Evolutionary conservation across 495 filamentous ascomycete genomes (phyloP), one percentile per base, ranked within the genome.

Genomic region (Podospora didyma): DNA sequence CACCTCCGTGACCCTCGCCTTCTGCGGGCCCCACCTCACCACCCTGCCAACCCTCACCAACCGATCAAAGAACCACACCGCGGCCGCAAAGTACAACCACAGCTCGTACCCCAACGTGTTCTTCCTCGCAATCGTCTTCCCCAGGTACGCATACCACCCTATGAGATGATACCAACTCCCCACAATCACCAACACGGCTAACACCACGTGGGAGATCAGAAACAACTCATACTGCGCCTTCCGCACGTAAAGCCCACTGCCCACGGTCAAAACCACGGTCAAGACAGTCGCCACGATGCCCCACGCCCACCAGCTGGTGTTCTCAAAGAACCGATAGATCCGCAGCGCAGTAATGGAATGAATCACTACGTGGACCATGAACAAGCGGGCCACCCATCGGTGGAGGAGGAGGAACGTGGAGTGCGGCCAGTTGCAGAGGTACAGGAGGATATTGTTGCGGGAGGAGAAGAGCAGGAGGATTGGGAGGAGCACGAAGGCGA

Each of bases 1-100:
- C 20, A 78, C 45, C 14, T 68, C 69, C 5, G 63, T 74, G 7
- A 78, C 67, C 2, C 20, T 59, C 6, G 73, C 70, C 26, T 56
- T 45, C 7, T 63, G 52, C 5, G 68, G 22, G 16, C 75, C 74
- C 12, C 56, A 63, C 39, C 46, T 64, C 12, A 60, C 56, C 6
- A 73, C 47, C 6, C 68, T 64, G 7, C 59, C 42, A 3, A 73
- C 62, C 20, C 70, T 69, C n/a, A 69, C 52, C 5, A 77, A 45
- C 2, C 77, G 69, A 54, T 81, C 79, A 56, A 73, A 73, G 37
- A 66, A 62, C 78, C 78, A 80, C 2, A 79, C 66, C 0, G 73
- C 76, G 21, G 60, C 60, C 0, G 68, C 66, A 10, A 65, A 66
- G 49, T 74, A 77, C 6, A 82, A 41, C 79, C 79, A 81, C 12